Evolutionary conservation across 305 asterid species (phyloP), one percentile per base, ranked within the genome.

Genomic region (Solanum hybrid): DNA sequence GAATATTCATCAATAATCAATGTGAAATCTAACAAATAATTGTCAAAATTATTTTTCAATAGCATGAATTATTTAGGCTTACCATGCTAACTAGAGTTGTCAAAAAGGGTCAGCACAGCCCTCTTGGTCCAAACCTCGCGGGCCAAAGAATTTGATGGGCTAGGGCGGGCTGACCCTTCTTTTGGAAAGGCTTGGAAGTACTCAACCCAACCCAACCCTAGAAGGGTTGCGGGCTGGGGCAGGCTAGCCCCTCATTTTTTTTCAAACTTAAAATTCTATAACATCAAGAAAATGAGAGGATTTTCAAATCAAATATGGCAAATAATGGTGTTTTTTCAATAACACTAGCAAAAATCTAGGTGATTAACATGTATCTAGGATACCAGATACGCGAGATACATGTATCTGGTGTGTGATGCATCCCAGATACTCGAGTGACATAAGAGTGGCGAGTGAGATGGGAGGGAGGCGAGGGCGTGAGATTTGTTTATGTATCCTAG

Each of bases 41-140:
- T 3, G 35, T 27, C 22, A 27, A 27, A 13, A 72, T 12, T 1
- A 73, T 73, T 29, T 60, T 73, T 5, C 79, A 29, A 73, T 14
- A 16, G 79, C 79, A 73, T 73, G 22, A 29, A 35, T 35, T 20
- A 5, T 76, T 22, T 17, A 34, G 31, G 29, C 10, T 78, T 36
- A 40, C 4, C 17, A 40, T 40, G 51, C 51, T 40, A 40, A 40
- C 66, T 51, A 51, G 66, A 51, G 66, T 51, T 51, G 3, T 51
- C n/a, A 51, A 51, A 51, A 51, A 51, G 64, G 64, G 64, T 16
- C 22, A 17, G 3, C 22, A 17, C 22, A 6, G 3, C 66, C 64
- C 22, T 1, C 22, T 0, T 0, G 64, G 0, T 16, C 66, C 22
- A 14, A 51, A 5, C 9, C n/a, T 16, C 1, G n/a, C 22, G n/a